phyloP scores from a whole-genome alignment of 164 flowering plant genomes.

The Annona squamosa region DNA sequence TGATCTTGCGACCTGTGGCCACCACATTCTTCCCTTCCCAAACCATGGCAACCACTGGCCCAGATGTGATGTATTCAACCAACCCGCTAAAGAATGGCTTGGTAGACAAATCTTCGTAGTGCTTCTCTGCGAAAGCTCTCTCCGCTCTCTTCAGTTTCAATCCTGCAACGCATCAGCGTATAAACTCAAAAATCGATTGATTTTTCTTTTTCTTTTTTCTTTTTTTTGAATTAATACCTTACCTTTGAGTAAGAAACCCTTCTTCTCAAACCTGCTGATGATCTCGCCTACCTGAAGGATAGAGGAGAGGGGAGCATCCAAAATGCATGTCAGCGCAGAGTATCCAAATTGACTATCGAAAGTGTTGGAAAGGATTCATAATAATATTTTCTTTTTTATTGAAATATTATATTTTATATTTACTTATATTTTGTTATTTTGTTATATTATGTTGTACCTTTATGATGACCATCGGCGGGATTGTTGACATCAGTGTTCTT shows the following conservation, averaged over 20 bases:
- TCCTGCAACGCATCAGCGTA: constrained; percentile 25
- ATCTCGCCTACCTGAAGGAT: constrained; percentile 70
- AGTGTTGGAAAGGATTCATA: no score
- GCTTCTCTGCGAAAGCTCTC: constrained; percentile 77
- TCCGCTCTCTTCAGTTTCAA: constrained; percentile 71
- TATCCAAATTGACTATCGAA: no score
- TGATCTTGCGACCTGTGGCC: constrained; percentile 72
- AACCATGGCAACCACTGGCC: constrained; percentile 91
- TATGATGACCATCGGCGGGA: no score
- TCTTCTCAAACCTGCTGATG: constrained; percentile 76
- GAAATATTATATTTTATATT: no score
- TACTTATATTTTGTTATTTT: no score
- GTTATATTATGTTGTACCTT: no score
- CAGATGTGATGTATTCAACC: constrained; percentile 79
- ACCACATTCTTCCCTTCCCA: constrained; percentile 94
- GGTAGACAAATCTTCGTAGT: constrained; percentile 67
- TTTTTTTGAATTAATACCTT: not conserved
- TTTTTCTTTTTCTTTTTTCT: no score
- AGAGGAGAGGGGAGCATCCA: not conserved
- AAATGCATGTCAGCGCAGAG: no score
- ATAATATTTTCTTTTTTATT: no score
- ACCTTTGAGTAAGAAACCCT: constrained; percentile 84
- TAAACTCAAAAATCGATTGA: no score
- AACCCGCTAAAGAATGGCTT: constrained; percentile 78
- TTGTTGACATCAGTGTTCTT: no score